These are phyloP conservation scores for Lentinula sp. DNA, from an alignment of 768 basidiomycete species.

Conservation along the genomic window DNA sequence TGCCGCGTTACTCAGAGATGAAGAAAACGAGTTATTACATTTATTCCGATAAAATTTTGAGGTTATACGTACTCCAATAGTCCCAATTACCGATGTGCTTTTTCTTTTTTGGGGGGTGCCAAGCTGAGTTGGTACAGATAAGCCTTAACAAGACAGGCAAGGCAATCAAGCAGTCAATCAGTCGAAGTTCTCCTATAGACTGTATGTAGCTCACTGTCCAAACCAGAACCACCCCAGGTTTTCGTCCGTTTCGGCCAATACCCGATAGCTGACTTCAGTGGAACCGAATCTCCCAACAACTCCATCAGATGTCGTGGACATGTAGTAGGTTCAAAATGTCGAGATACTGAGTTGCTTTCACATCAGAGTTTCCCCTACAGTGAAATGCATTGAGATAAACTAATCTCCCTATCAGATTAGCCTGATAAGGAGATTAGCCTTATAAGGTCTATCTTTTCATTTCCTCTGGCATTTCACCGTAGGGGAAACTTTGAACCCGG, in stretches of 20 bases:
- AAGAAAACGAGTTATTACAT: not conserved
- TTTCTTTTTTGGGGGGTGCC: not conserved
- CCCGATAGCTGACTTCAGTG: not conserved
- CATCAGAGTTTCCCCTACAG: too few relatives aligned
- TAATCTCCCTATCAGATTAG: too few relatives aligned
- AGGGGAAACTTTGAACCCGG: too few relatives aligned
- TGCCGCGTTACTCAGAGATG: too few relatives aligned
- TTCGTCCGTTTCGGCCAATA: not conserved
- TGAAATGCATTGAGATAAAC: too few relatives aligned
- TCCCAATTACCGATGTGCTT: not conserved
- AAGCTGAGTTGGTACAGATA: not conserved
- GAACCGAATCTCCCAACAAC: not conserved
- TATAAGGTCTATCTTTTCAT: too few relatives aligned
- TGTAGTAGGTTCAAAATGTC: not conserved
- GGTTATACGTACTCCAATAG: too few relatives aligned
- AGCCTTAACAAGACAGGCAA: not conserved
- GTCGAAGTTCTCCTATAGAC: not conserved
- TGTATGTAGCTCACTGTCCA: not conserved
- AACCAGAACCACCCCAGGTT: not conserved
- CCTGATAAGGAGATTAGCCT: too few relatives aligned
- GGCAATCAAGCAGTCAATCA: not conserved
- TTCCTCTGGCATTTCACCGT: too few relatives aligned
- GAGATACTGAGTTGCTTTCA: not conserved
- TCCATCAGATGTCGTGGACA: not conserved
- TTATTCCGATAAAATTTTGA: not conserved